Base-by-base conservation (phyloP, 495 filamentous ascomycete species). In the Penicillium riverlandense region DNA sequence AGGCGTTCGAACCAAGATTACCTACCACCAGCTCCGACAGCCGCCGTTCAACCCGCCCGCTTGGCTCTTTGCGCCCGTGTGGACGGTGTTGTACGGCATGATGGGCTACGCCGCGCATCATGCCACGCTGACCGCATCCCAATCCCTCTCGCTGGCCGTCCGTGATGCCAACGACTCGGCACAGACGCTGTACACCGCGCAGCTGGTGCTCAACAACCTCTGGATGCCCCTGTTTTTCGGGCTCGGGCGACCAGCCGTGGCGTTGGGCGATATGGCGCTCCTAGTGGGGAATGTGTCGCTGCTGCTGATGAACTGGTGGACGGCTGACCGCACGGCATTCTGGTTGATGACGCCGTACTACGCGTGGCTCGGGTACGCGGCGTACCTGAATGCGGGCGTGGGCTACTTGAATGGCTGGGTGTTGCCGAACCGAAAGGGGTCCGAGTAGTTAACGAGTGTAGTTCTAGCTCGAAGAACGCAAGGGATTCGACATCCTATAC, bases 141-240 rank as follows among this genome's bases (percentile, higher is more conserved):
- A 62, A 3, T 74, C 78, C 4, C 56, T 78, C 9, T 52, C 52
- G 1, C 45, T 42, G 22, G 48, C 47, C 2, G 50, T 61, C 11
- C 59, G 52, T 8, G 51, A 62, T 11, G 48, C 56, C 44, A 57
- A 63, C 16, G 37, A 33, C 9, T 41, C 37, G 28, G 58, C 58
- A 27, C 63, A 70, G 32, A 85, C 83, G 0, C 73, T 95, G 11
- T 96, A 95, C 70, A 85, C 83, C 6, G 77, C 83, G 37, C 90
- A 96, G 58, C 82, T 96, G 8, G 83, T 71, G 13, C 65, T 96
- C 11, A 96, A 96, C 60, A 66, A 92, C 13, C 59, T 84, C 38
- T 97, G 87, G 88, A 96, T 92, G 88, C 91, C 91, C 1, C 76
- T 96, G 8, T 97, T 96, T 74, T 96, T 95, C 58, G 74, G 76